These are phyloP conservation scores for Aphanoascus verrucosus DNA, from an alignment of 2,329 filamentous ascomycete genomes.

Conservation along the genomic window DNA sequence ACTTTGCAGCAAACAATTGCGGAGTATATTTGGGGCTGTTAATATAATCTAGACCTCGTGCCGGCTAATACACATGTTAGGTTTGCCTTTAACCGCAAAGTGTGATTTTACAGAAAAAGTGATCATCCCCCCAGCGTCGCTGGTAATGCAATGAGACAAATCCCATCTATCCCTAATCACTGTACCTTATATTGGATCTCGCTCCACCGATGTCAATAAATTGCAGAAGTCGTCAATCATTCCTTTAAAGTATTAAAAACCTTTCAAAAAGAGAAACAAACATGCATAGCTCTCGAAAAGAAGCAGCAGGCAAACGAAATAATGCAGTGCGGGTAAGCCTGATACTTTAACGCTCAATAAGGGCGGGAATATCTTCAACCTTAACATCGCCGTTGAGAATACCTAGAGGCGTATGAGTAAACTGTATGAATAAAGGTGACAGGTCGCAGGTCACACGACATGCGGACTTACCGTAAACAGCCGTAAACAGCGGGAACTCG, in stretches of 20 bases:
- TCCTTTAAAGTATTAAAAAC: not conserved
- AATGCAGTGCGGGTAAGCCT: not conserved
- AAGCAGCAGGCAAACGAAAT: not conserved
- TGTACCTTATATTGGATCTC: too few species aligned
- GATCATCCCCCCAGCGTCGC: too few species aligned
- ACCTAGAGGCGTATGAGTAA: slow-evolving; percentile 33
- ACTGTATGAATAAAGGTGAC: slow-evolving; percentile 2
- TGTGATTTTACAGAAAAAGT: too few species aligned
- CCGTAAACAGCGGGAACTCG: slow-evolving; percentile 87
- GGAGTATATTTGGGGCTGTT: too few species aligned
- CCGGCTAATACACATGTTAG: too few species aligned
- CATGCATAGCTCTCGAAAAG: not conserved
- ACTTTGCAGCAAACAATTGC: too few species aligned
- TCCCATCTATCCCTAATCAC: too few species aligned
- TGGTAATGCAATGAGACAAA: too few species aligned
- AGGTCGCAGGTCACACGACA: not conserved
- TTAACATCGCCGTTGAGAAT: slow-evolving; percentile 67
- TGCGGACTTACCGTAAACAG: slow-evolving; percentile 53
- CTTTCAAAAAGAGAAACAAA: not conserved
- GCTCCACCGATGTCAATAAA: not conserved
- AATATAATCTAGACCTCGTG: too few species aligned
- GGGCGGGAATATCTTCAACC: slow-evolving; percentile 67
- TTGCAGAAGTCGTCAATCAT: not conserved
- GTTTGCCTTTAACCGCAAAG: too few species aligned
- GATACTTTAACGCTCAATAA: slow-evolving; percentile 43